Evolutionary conservation across 345 rosid species (phyloP).

Genomic region (Cardiospermum halicacabum): DNA sequence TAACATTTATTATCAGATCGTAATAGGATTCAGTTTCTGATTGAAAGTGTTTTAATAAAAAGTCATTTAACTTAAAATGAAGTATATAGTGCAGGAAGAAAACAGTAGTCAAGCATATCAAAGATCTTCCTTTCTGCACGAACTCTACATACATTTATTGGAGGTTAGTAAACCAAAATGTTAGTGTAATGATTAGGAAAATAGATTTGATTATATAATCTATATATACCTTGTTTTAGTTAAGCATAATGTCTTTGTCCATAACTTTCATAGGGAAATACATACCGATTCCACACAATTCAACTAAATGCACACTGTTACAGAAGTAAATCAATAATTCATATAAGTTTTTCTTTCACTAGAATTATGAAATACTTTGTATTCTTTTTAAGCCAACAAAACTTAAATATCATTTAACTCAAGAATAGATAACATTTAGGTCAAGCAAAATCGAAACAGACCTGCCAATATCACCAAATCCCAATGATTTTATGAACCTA

Average conservation of each 20-base stretch:
- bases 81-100: slow-evolving; percentile 95
- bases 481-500: slow-evolving; percentile 78
- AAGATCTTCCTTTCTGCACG: slow-evolving; percentile 95
- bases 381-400: background rate
- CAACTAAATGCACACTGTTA: slow-evolving; percentile 88
- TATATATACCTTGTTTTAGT: slow-evolving; percentile 76
- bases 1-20: slow-evolving; percentile 11
- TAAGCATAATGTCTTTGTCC: slow-evolving; percentile 90
- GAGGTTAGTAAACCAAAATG: background rate
- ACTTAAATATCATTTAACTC: background rate
- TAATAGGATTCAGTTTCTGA: background rate
- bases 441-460: slow-evolving; percentile 16
- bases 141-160: slow-evolving; percentile 82
- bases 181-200: background rate
- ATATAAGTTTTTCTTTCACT: background rate
- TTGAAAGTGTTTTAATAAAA: background rate
- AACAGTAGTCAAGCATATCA: slow-evolving; percentile 93
- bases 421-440: background rate
- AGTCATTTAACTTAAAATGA: slow-evolving; percentile 70
- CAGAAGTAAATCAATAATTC: slow-evolving; percentile 8
- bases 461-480: slow-evolving; percentile 99
- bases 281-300: slow-evolving; percentile 63
- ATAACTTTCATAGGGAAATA: slow-evolving; percentile 92
- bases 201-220: background rate
- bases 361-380: background rate